These are phyloP conservation scores for Mortierella sp. DNA, from an alignment of 371 early-diverging fungal species.

Conservation along the genomic window DNA sequence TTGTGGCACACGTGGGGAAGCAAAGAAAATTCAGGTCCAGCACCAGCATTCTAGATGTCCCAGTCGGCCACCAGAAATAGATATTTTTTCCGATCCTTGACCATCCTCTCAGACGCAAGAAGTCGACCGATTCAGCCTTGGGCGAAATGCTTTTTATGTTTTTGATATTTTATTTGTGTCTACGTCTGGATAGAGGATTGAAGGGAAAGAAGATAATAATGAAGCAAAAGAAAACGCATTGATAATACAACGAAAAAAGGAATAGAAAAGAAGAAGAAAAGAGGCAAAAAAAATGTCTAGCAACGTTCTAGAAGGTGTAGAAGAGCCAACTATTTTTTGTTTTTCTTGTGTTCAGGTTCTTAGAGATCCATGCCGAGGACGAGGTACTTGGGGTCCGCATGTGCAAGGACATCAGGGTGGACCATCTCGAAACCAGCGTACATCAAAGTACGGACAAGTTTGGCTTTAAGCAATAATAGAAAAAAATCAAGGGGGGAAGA, in stretches of 20 bases:
- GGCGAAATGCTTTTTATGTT: background rate
- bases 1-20: background rate
- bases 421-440: slow-evolving; percentile 37
- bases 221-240: slow-evolving; percentile 5
- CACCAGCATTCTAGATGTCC: background rate
- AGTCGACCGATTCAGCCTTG: background rate
- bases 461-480: background rate
- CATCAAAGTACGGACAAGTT: slow-evolving; percentile 30
- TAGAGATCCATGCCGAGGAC: slow-evolving; percentile 30
- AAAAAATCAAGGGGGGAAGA: background rate
- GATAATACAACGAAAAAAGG: background rate
- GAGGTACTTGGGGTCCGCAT: slow-evolving; percentile 33
- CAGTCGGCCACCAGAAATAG: slow-evolving; percentile 1
- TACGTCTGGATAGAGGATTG: background rate
- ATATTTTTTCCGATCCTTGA: background rate
- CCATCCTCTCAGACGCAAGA: background rate
- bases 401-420: slow-evolving; percentile 23
- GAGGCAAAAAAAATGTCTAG: background rate
- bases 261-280: background rate
- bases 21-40: background rate
- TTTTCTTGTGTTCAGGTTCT: background rate
- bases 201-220: slow-evolving; percentile 18
- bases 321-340: background rate
- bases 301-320: slow-evolving; percentile 1
- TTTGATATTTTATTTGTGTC: background rate